Percentiles rank a stretch among this genome's conserved stretches.
phyloP scores from a whole-genome alignment of 768 basidiomycete genomes.

The Xerocomellus intermedius region DNA sequence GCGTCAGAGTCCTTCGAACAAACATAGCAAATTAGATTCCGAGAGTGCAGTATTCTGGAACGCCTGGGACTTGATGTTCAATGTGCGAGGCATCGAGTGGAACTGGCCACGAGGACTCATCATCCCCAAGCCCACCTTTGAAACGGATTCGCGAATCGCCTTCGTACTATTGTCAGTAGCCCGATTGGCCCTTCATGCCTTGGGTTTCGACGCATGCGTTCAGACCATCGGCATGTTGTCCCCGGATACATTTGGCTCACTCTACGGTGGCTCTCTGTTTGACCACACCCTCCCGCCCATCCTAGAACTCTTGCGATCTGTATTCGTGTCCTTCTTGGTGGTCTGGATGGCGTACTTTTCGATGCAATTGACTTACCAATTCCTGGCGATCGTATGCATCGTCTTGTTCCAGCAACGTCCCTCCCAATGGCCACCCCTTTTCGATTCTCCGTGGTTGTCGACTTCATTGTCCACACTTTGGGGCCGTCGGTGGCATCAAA shows the following conservation, averaged over 20 bases:
- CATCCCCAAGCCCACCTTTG: constrained; percentile 14
- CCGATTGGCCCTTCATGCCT: constrained; percentile 1
- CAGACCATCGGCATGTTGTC: constrained; percentile 27
- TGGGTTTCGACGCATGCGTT: constrained; percentile 12
- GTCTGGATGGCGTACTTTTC: constrained; percentile 46
- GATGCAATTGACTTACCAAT: constrained; percentile 43
- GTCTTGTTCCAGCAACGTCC: constrained; percentile 45
- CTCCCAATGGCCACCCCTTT: constrained; percentile 60
- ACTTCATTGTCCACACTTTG: constrained; percentile 61
- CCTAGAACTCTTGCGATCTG: constrained; percentile 38
- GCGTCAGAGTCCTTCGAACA: neutral
- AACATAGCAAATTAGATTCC: neutral
- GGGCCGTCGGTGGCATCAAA: constrained; percentile 64
- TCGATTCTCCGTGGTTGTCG: constrained; percentile 52
- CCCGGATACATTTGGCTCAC: constrained; percentile 38
- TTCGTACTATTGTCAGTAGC: constrained; percentile 16
- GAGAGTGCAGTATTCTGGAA: constrained; percentile 22
- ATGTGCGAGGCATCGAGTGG: constrained; percentile 27
- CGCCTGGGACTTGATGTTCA: constrained; percentile 22
- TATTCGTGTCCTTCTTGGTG: constrained; percentile 41
- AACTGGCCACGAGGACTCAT: constrained; percentile 18
- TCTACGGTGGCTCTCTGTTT: constrained; percentile 38
- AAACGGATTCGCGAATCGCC: constrained; percentile 13
- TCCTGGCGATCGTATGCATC: constrained; percentile 43
- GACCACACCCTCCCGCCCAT: constrained; percentile 33